Percentiles rank a stretch among this genome's conserved stretches.
Evolutionary conservation across 495 filamentous ascomycete species (phyloP).

Genomic region (Ramalina peruviana): DNA sequence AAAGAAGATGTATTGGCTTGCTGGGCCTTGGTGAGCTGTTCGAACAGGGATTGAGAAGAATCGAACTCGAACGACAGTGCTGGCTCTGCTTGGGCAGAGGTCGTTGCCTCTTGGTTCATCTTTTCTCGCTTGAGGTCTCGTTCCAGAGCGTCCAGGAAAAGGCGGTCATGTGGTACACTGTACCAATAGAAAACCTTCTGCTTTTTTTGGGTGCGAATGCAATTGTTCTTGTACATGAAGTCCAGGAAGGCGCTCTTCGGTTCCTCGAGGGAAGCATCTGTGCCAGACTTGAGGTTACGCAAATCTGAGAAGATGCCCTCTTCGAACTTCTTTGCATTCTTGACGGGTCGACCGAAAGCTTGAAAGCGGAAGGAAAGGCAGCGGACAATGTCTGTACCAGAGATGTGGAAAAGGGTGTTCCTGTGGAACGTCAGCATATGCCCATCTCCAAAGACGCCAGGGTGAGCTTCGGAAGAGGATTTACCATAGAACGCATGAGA

Average conservation of each 20-base stretch:
- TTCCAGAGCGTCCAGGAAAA: conserved; percentile 95
- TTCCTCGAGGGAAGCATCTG: conserved; percentile 97
- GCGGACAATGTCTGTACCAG: conserved; percentile 95
- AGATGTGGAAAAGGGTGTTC: conserved; percentile 99
- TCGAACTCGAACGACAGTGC: conserved; percentile 98
- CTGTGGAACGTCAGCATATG: conserved; percentile 32
- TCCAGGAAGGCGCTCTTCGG: conserved; percentile 97
- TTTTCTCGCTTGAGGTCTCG: conserved; percentile 97
- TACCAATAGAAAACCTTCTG: conserved; percentile 99
- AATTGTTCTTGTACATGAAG: conserved; percentile 99
- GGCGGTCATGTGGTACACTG: conserved; percentile 91
- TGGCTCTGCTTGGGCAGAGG: conserved; percentile 88
- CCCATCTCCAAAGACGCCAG: not conserved
- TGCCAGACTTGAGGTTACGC: conserved; percentile 94
- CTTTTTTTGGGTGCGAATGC: conserved; percentile 98
- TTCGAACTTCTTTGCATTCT: conserved; percentile 99
- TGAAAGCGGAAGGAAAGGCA: conserved; percentile 97
- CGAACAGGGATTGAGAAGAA: conserved; percentile 95
- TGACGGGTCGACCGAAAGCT: conserved; percentile 92
- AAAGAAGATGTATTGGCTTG: conserved; percentile 96
- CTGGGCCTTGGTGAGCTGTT: conserved; percentile 98
- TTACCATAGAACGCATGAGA: conserved; percentile 93
- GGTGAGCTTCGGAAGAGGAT: conserved; percentile 11
- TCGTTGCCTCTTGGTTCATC: conserved; percentile 97
- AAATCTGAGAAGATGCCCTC: conserved; percentile 98